Evolutionary conservation across 2,329 filamentous ascomycete genomes (phyloP).

Genomic region (Alternaria viburni): DNA sequence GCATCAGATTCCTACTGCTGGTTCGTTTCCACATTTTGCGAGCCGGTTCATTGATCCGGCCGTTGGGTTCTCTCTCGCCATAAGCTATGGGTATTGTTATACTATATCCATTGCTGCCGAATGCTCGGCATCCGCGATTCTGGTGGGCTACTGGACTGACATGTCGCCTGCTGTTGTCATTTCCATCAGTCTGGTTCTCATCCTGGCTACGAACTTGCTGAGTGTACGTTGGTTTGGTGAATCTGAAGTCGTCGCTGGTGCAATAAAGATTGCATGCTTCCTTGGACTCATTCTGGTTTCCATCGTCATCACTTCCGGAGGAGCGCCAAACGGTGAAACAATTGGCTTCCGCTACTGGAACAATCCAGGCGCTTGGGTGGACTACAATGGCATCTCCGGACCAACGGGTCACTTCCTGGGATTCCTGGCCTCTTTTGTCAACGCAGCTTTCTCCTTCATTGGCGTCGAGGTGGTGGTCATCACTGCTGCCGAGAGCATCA

Average conservation of each 20-base stretch:
- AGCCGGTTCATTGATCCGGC: conserved; percentile 69
- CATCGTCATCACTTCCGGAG: conserved; percentile 32
- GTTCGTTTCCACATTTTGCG: conserved; percentile 67
- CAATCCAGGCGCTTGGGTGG: conserved; percentile 69
- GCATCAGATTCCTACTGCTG: conserved; percentile 44
- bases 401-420: conserved; percentile 58
- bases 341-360: conserved; percentile 73
- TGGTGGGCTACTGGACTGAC: conserved; percentile 45
- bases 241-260: conserved; percentile 53
- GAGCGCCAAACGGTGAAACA: conserved; percentile 62
- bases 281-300: conserved; percentile 30
- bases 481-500: conserved; percentile 69
- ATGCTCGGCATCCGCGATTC: conserved; percentile 50
- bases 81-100: conserved; percentile 56
- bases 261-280: conserved; percentile 51
- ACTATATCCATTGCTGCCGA: conserved; percentile 56
- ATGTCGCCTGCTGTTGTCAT: conserved; percentile 64
- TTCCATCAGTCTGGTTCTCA: conserved; percentile 60
- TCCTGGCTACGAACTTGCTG: conserved; percentile 57
- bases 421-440: conserved; percentile 60
- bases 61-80: conserved; percentile 60
- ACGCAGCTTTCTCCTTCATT: conserved; percentile 50
- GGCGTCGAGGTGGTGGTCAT: conserved; percentile 64
- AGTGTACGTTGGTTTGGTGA: conserved; percentile 60
- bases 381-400: conserved; percentile 64